These are phyloP conservation scores for Chaetothyriales sp. DNA, from an alignment of 2,329 filamentous ascomycete species.

Conservation along the genomic window DNA sequence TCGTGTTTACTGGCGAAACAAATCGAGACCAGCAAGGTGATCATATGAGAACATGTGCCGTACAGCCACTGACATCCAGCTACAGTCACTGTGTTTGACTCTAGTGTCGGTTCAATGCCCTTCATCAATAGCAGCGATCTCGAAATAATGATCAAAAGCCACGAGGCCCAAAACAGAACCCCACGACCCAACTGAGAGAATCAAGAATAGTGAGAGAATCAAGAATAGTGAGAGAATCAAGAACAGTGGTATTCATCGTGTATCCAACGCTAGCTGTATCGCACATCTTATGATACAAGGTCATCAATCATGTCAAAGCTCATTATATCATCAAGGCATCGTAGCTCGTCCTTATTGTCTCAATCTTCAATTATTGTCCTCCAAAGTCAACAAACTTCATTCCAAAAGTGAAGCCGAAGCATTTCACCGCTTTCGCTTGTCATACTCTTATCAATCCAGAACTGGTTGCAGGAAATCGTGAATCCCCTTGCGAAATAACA, in stretches of 20 bases:
- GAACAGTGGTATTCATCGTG: neutral
- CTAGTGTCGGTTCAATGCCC: conserved; percentile 24
- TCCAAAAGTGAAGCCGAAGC: neutral
- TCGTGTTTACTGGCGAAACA: conserved; percentile 9
- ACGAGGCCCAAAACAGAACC: neutral
- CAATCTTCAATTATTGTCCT: conserved; percentile 1
- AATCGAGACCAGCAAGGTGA: conserved; percentile 13
- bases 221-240: neutral
- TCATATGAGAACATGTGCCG: neutral
- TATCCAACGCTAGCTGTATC: neutral
- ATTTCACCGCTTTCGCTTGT: neutral
- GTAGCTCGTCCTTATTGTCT: neutral
- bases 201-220: neutral
- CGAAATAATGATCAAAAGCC: conserved; percentile 21
- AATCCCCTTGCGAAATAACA: conserved; percentile 24
- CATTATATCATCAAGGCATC: conserved; percentile 13
- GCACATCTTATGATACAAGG: conserved; percentile 3
- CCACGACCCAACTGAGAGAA: neutral
- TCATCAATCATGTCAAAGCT: conserved; percentile 10
- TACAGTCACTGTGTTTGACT: conserved; percentile 24
- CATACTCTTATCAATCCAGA: conserved; percentile 3
- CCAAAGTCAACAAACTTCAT: neutral
- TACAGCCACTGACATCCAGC: neutral
- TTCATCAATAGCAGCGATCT: conserved; percentile 27
- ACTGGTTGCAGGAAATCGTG: conserved; percentile 19